These are phyloP conservation scores for Heterobasidion parviporum DNA, from an alignment of 1,284 basidiomycete genomes.

Conservation along the genomic window DNA sequence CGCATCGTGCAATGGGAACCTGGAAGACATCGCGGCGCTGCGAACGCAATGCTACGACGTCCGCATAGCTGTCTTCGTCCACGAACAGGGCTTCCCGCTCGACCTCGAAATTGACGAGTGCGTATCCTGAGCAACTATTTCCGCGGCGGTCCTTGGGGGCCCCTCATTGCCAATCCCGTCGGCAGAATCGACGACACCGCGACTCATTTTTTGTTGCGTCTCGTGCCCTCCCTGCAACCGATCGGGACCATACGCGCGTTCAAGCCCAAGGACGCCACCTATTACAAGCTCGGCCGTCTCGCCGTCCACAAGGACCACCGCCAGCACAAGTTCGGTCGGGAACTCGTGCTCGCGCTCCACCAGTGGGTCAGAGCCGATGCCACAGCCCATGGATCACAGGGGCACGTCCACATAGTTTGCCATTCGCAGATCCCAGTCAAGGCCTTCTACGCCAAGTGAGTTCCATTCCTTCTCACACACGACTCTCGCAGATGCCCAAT, in stretches of 20 bases:
- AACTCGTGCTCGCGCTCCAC: slow-evolving; percentile 54
- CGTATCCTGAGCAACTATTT: slow-evolving; percentile 18
- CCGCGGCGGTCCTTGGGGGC: not conserved
- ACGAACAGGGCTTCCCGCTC: slow-evolving; percentile 63
- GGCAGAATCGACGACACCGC: slow-evolving; percentile 50
- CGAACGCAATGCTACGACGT: slow-evolving; percentile 53
- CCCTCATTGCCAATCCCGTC: not conserved
- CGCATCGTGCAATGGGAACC: slow-evolving; percentile 21
- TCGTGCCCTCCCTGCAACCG: slow-evolving; percentile 47
- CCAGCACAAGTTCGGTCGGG: slow-evolving; percentile 49
- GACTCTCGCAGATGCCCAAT: not conserved
- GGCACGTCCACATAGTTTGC: slow-evolving; percentile 32
- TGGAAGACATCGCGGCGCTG: slow-evolving; percentile 21
- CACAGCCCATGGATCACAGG: slow-evolving; percentile 18
- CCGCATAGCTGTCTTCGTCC: slow-evolving; percentile 60
- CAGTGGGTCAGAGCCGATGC: slow-evolving; percentile 43
- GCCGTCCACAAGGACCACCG: slow-evolving; percentile 62
- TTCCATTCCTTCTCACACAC: slow-evolving; percentile 4
- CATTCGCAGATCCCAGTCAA: slow-evolving; percentile 68
- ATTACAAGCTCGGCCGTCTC: slow-evolving; percentile 66
- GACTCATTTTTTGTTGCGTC: slow-evolving; percentile 62
- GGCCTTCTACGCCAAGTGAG: slow-evolving; percentile 66
- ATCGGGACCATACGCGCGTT: slow-evolving; percentile 59
- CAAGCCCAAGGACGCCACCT: slow-evolving; percentile 17
- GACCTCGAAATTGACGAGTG: slow-evolving; percentile 68